Conservation (phyloP, 495 filamentous ascomycete species). For the Xeromyces bisporus region DNA sequence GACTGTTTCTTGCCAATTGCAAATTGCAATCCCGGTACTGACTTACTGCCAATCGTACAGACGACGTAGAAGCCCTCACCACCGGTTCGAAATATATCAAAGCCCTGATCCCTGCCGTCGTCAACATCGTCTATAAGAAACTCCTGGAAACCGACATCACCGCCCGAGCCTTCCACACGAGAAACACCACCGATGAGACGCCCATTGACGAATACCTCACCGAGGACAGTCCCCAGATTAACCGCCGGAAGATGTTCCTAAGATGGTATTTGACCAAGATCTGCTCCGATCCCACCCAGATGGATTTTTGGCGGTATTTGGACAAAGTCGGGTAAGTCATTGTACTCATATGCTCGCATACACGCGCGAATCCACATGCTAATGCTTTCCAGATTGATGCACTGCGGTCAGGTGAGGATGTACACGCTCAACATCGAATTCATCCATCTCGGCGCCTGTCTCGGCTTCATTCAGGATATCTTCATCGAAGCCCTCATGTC, state of each 20-base stretch:
- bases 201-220: conserved; percentile 42
- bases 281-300: conserved; percentile 50
- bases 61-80: conserved; percentile 48
- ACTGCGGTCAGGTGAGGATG: conserved; percentile 44
- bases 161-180: conserved; percentile 48
- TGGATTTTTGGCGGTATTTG: conserved; percentile 65
- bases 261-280: conserved; percentile 52
- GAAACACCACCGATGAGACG: conserved; percentile 44
- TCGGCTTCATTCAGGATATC: conserved; percentile 58
- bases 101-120: conserved; percentile 46
- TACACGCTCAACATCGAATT: conserved; percentile 59
- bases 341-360: neutral
- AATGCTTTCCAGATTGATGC: conserved; percentile 43
- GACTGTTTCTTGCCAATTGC: too few species aligned
- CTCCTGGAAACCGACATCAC: conserved; percentile 61
- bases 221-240: conserved; percentile 52
- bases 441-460: conserved; percentile 50
- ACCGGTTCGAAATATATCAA: conserved; percentile 56
- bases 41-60: conserved; percentile 22
- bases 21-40: neutral
- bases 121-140: conserved; percentile 64
- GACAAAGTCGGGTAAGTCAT: conserved; percentile 50
- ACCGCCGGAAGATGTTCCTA: conserved; percentile 61
- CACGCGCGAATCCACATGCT: too few species aligned
- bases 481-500: conserved; percentile 56